Conservation (phyloP, 2,329 filamentous ascomycete genomes). For the Pseudogymnoascus destructans region DNA sequence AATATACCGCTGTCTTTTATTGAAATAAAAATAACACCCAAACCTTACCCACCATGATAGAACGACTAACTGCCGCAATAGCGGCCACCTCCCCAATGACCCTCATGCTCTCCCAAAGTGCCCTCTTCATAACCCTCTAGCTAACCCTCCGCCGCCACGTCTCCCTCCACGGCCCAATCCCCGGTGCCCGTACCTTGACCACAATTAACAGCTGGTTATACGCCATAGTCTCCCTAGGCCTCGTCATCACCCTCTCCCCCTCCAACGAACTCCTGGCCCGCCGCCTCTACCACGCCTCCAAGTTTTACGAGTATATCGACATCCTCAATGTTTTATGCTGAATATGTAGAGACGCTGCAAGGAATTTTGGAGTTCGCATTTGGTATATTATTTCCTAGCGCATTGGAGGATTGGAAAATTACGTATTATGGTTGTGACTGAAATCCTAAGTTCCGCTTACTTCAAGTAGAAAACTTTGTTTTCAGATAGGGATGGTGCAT, state of each 20-base stretch:
- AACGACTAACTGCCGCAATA: not conserved
- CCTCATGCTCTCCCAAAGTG: not conserved
- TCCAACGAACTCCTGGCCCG: slow-evolving; percentile 6
- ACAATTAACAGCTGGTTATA: not conserved
- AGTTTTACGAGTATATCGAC: slow-evolving; percentile 26
- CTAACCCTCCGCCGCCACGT: not conserved
- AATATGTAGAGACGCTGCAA: not conserved
- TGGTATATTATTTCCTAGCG: not conserved
- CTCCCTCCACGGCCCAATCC: not conserved
- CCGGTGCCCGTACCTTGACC: not conserved
- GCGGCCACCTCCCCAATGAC: not conserved
- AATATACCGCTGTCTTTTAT: not conserved
- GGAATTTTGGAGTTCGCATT: not conserved
- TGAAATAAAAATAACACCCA: not conserved
- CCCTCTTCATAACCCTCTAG: not conserved
- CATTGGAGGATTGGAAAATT: not conserved
- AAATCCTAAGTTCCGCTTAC: not conserved
- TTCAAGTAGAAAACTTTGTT: not conserved
- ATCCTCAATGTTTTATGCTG: slow-evolving; percentile 17
- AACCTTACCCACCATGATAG: not conserved
- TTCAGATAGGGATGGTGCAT: not conserved
- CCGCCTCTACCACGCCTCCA: slow-evolving; percentile 22
- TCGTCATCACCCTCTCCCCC: slow-evolving; percentile 11
- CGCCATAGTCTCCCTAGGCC: not conserved
- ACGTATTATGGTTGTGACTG: not conserved